A percentile compares a stretch with the other conserved stretches of the same genome.
phyloP scores from a whole-genome alignment of 2,329 filamentous ascomycete species.

The Curvularia lunata region DNA sequence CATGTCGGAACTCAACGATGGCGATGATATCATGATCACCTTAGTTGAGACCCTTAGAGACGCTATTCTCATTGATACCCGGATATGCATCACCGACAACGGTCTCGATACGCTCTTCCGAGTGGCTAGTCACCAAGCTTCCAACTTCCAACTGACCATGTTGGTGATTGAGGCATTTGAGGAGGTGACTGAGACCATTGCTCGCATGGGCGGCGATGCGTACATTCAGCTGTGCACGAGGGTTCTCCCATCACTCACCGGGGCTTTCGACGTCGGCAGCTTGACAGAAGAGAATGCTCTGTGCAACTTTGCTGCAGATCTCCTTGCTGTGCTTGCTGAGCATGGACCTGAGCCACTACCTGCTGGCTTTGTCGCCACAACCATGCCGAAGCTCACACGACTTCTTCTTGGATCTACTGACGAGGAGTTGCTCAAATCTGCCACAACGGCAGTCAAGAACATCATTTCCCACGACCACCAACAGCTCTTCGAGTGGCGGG shows the following conservation, averaged over 20 bases:
- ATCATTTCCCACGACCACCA: slow-evolving; percentile 89
- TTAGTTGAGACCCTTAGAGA: slow-evolving; percentile 85
- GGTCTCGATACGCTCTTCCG: slow-evolving; percentile 86
- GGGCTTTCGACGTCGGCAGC: slow-evolving; percentile 86
- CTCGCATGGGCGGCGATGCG: slow-evolving; percentile 67
- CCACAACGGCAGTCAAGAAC: slow-evolving; percentile 84
- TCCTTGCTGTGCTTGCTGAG: slow-evolving; percentile 80
- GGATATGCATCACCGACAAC: slow-evolving; percentile 74
- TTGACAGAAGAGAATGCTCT: slow-evolving; percentile 85
- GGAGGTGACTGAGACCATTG: slow-evolving; percentile 75
- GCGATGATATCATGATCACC: slow-evolving; percentile 89
- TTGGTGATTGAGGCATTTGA: slow-evolving; percentile 91
- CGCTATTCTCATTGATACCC: slow-evolving; percentile 79
- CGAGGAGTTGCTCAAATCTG: slow-evolving; percentile 84
- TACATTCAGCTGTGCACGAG: slow-evolving; percentile 83
- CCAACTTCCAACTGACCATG: slow-evolving; percentile 89
- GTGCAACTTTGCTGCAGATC: slow-evolving; percentile 84
- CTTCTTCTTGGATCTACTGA: slow-evolving; percentile 85
- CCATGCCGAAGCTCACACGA: slow-evolving; percentile 84
- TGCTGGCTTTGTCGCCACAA: slow-evolving; percentile 80
- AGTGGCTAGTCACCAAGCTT: slow-evolving; percentile 84
- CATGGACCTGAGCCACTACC: slow-evolving; percentile 86
- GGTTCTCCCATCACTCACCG: slow-evolving; percentile 84
- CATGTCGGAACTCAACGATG: slow-evolving; percentile 80
- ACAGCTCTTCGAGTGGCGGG: slow-evolving; percentile 86